Base-by-base conservation (phyloP, 2,329 filamentous ascomycete species). In the Didymella arachidicola region DNA sequence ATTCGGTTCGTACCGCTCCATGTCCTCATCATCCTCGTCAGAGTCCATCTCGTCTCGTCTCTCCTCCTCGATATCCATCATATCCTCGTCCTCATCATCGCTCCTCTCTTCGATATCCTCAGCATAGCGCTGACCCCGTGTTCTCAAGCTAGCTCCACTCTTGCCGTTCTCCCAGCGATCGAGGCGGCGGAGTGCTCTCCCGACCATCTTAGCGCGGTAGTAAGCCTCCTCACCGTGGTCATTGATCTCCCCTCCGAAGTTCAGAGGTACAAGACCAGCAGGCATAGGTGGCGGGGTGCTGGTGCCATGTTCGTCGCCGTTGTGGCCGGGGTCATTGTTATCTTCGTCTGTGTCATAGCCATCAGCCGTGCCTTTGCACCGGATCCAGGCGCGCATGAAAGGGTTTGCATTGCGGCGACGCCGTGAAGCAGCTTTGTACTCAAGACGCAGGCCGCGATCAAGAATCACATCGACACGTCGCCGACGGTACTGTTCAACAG, bases 401-500 rank as follows among this genome's bases (percentile, higher is more conserved):
- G 86, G 82, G 12, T 90, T 89, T 58, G 92, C 87, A 53, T 83
- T 80, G 19, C 85, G 84, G 4, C 91, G 85, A 18, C 79, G 71
- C 66, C 87, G 87, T 45, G 87, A 86, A 12, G 87, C 84, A 54
- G 81, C 81, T 70, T 87, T 85, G 70, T 93, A 89, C 50, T 86
- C 82, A 63, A 82, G 84, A 47, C 89, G 86, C 32, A 94, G 80
- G 29, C 89, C 88, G n/a, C 88, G 86, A 65, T 92, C 89, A 16
- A 95, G 84, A 50, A 92, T 91, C 68, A 93, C 89, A 69, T 93
- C 89, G n/a, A 94, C 91, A 6, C 91, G 87, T 69, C 91, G 87
- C 60, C 87, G 89, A 18, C 91, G 84, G 75, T 93, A 93, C 54
- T 88, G 85, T 74, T 93, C 90, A 1, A 95, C 89, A 0, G 91